phyloP scores from a whole-genome alignment of 345 rosid species.

The Fremontodendron californicum region DNA sequence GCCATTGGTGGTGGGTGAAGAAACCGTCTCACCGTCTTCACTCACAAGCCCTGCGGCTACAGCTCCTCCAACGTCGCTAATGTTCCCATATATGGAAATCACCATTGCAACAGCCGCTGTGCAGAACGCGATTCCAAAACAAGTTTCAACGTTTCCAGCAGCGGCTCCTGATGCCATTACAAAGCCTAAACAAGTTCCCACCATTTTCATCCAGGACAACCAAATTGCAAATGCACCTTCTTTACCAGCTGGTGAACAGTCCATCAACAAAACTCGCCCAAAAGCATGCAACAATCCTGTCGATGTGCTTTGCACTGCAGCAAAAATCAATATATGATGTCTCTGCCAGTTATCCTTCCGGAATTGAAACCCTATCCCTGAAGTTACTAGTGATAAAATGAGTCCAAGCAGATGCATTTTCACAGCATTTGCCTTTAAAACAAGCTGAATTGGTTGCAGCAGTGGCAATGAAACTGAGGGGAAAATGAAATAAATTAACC shows the following conservation, averaged over 20 bases:
- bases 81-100: conserved; percentile 44
- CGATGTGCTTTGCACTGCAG: conserved; percentile 52
- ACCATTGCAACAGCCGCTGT: conserved; percentile 27
- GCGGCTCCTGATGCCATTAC: conserved; percentile 39
- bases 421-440: conserved; percentile 32
- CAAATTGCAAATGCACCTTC: conserved; percentile 54
- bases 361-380: conserved; percentile 43
- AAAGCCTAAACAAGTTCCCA: conserved; percentile 52
- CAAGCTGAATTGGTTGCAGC: conserved; percentile 41
- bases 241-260: conserved; percentile 46
- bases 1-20: neutral
- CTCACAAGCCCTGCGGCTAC: conserved; percentile 38
- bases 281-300: conserved; percentile 44
- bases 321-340: conserved; percentile 34
- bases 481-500: conserved; percentile 49
- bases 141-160: conserved; percentile 30
- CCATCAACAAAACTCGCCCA: conserved; percentile 43
- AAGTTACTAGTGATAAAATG: conserved; percentile 36
- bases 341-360: conserved; percentile 33
- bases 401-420: conserved; percentile 57
- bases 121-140: conserved; percentile 37
- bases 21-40: conserved; percentile 16
- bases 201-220: conserved; percentile 41
- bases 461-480: conserved; percentile 44
- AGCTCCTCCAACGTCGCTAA: conserved; percentile 52